Evolutionary conservation across 1,284 basidiomycete genomes (phyloP).

Genomic region (Ustilago xerochloae): DNA sequence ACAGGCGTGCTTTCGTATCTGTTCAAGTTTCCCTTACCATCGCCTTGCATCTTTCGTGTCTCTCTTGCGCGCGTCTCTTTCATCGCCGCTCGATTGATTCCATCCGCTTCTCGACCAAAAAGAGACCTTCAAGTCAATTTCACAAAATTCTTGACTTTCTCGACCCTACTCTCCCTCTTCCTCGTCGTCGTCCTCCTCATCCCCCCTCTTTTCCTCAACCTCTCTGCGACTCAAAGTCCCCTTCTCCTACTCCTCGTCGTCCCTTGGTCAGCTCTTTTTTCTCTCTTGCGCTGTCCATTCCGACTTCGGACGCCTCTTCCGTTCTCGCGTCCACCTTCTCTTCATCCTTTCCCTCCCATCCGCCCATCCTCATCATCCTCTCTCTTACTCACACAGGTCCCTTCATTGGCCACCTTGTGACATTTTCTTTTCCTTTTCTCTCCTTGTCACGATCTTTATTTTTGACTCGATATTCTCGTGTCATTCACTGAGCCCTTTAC

Average conservation of each 20-base stretch:
- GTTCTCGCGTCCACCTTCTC: conserved; percentile 28
- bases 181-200: neutral
- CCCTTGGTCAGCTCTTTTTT: neutral
- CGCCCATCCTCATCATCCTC: conserved; percentile 5
- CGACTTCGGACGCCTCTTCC: conserved; percentile 20
- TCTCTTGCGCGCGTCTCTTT: conserved; percentile 37
- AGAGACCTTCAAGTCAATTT: conserved; percentile 4
- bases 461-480: conserved; percentile 10
- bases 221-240: conserved; percentile 2
- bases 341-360: conserved; percentile 6
- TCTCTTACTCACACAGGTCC: conserved; percentile 10
- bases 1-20: conserved; percentile 25
- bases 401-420: conserved; percentile 26
- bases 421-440: conserved; percentile 1
- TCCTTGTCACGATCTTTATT: conserved; percentile 4
- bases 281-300: conserved; percentile 11
- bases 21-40: conserved; percentile 35
- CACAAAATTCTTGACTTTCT: neutral
- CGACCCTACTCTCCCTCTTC: neutral
- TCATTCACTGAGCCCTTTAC: conserved; percentile 2
- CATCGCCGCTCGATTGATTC: conserved; percentile 16
- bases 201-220: neutral
- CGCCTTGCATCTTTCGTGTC: conserved; percentile 11
- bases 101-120: conserved; percentile 13
- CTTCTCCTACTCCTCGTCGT: conserved; percentile 4